A percentile compares a stretch with the other conserved stretches of the same genome.
These are phyloP conservation scores for Boletellus emodensis DNA, from an alignment of 768 basidiomycete species.

Conservation along the genomic window DNA sequence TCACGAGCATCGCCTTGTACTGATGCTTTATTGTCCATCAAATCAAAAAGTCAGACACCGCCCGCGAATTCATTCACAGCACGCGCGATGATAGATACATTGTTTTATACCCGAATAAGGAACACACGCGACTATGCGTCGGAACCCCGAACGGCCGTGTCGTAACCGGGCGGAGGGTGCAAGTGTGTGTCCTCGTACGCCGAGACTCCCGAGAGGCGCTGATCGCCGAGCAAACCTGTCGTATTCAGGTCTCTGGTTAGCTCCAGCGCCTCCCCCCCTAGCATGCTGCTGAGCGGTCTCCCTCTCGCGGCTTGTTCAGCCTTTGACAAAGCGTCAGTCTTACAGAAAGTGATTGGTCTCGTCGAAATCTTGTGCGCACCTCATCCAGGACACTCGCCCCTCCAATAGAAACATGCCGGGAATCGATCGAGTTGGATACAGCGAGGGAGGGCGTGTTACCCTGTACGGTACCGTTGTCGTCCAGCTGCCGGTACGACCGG, in stretches of 20 bases:
- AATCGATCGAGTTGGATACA: background rate
- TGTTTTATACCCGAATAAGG: background rate
- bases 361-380: conserved; percentile 5
- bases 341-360: background rate
- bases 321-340: conserved; percentile 1
- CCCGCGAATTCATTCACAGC: too few relatives aligned
- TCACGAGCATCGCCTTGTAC: too few relatives aligned
- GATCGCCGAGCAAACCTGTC: background rate
- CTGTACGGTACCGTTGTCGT: background rate
- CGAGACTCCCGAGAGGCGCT: background rate
- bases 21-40: too few relatives aligned
- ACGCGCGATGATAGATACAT: too few relatives aligned
- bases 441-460: background rate
- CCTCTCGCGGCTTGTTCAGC: background rate
- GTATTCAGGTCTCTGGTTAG: too few relatives aligned
- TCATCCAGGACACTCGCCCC: background rate
- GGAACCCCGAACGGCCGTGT: background rate
- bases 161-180: conserved; percentile 8
- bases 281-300: conserved; percentile 4
- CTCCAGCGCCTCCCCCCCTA: background rate
- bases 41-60: too few relatives aligned
- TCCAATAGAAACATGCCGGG: background rate
- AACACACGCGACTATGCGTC: background rate
- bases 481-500: background rate
- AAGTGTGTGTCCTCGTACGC: background rate